Base-by-base conservation (phyloP, 495 filamentous ascomycete genomes). In the Xylaria curta region DNA sequence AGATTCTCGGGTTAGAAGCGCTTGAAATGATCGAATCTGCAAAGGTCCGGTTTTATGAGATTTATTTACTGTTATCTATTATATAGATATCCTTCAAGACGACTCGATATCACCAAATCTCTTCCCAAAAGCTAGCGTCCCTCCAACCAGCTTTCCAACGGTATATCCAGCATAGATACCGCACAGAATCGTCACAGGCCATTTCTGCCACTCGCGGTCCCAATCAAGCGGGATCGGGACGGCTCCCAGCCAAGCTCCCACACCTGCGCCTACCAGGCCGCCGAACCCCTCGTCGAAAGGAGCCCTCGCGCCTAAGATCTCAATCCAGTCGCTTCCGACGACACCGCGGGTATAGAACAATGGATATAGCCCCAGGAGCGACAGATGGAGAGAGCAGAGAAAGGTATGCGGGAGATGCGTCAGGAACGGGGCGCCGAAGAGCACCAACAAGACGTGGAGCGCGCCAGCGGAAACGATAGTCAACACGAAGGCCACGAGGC, bases 161-260 rank as follows among this genome's bases (percentile, higher is more conserved):
- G 81, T 49, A 73, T 82, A 82, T 2, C 84, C 84, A 0, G 71
- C 78, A 62, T 83, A 86, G 40, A 83, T 21, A 2, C 84, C 85
- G 12, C 70, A 78, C 13, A 86, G 69, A 40, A 99, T 93, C 0
- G 96, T 98, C 42, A 98, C 92, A 3, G 96, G 96, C 91, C 94
- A 99, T 79, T 92, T 93, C 87, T 99, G 96, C 96, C 96, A 99
- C 73, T 97, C 94, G 26, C 96, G 90, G 76, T 85, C 93, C 94
- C 95, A 98, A 79, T 98, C 96, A 72, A 99, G 83, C 24, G 96
- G 97, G 78, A 99, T 98, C 1, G 97, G 97, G 44, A 98, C 90
- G 13, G 92, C 92, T 4, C 92, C 92, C n/a, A 92, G 72, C 92
- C 92, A 94, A 49, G 87, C 89, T 6, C 92, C 92, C 4, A 89